These are phyloP conservation scores for Solanum hybrid DNA, from an alignment of 305 asterid genomes.

Conservation along the genomic window DNA sequence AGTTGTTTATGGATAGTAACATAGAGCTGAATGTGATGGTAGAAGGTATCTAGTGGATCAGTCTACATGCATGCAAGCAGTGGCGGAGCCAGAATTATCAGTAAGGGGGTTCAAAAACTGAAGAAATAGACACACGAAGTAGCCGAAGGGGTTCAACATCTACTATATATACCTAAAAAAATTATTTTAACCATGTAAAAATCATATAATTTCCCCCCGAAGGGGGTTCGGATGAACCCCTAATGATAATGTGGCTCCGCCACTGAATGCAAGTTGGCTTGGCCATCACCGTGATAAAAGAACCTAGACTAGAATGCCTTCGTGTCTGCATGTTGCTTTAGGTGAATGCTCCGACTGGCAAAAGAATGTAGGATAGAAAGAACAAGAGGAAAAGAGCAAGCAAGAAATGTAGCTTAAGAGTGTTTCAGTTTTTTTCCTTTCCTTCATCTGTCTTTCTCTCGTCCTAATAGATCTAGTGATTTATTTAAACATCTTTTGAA, in stretches of 20 bases:
- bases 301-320: not conserved
- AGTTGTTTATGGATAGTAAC: not conserved
- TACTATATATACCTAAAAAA: no score
- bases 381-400: not conserved
- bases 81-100: no score
- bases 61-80: no score
- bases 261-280: not conserved
- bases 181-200: no score
- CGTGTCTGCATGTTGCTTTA: not conserved
- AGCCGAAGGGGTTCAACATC: no score
- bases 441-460: not conserved
- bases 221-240: no score
- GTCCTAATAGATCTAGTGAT: not conserved
- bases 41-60: not conserved
- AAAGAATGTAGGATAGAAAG: not conserved
- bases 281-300: not conserved
- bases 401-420: not conserved
- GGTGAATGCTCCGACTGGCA: not conserved
- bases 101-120: no score
- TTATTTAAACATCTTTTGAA: not conserved
- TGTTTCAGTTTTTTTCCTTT: not conserved
- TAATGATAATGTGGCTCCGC: no score
- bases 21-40: not conserved
- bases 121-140: no score
- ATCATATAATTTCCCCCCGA: no score